A percentile compares a stretch with the other conserved stretches of the same genome.
Conservation (phyloP, 2,329 filamentous ascomycete genomes). For the Monosporascus sp. region DNA sequence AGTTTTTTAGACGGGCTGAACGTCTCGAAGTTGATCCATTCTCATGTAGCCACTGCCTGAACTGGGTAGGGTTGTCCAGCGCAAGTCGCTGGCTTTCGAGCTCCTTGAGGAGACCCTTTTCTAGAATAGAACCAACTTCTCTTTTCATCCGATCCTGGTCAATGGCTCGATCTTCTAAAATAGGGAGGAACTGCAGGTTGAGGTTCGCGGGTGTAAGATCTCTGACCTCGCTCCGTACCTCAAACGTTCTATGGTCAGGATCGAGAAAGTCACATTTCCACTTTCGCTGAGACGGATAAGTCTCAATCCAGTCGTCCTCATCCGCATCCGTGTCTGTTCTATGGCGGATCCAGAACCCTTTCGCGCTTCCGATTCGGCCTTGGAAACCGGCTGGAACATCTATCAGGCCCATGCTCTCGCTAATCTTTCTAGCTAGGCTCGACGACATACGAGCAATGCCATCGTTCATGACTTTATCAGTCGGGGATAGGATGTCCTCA, state of each 20-base stretch:
- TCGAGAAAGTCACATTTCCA: conserved; percentile 51
- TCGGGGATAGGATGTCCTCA: conserved; percentile 35
- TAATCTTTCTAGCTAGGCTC: conserved; percentile 49
- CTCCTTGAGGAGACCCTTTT: conserved; percentile 43
- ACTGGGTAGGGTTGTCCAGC: conserved; percentile 42
- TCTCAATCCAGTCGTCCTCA: conserved; percentile 55
- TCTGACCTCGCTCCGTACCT: conserved; percentile 49
- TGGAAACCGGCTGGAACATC: conserved; percentile 62
- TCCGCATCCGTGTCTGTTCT: conserved; percentile 37
- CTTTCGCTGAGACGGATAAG: conserved; percentile 63
- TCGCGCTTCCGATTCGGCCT: conserved; percentile 65
- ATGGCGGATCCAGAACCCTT: conserved; percentile 70
- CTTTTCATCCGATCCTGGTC: conserved; percentile 38
- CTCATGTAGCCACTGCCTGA: conserved; percentile 50
- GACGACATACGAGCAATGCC: conserved; percentile 63
- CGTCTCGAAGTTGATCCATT: conserved; percentile 23
- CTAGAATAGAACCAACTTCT: conserved; percentile 44
- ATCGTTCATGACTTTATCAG: conserved; percentile 54
- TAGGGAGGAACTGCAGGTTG: conserved; percentile 64
- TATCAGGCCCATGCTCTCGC: conserved; percentile 41
- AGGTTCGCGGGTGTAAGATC: conserved; percentile 48
- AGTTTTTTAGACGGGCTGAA: conserved; percentile 33
- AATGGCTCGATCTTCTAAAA: conserved; percentile 57
- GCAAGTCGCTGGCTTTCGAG: conserved; percentile 47
- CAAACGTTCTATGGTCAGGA: conserved; percentile 55